Evolutionary conservation across 225 moss, liverwort and hornwort species (phyloP).

Genomic region (Neckera pumila): DNA sequence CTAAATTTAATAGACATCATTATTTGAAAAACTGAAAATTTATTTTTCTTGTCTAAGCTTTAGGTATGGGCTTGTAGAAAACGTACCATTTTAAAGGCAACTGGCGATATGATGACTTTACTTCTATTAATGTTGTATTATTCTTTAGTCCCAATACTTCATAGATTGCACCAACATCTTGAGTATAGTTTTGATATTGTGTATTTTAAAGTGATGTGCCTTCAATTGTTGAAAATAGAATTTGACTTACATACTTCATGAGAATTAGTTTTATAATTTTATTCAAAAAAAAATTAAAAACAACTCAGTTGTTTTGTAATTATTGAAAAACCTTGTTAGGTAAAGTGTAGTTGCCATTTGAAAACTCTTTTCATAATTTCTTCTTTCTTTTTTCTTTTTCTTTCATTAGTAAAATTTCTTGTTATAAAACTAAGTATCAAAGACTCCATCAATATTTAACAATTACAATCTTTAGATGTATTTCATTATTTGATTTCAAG

Average conservation of each 20-base stretch:
- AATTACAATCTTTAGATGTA: not conserved
- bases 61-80: too few species aligned
- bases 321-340: not conserved
- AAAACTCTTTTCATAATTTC: not conserved
- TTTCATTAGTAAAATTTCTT: not conserved
- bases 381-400: not conserved
- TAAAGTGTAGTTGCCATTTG: not conserved
- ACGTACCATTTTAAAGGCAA: slow-evolving; percentile 41
- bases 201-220: too few species aligned
- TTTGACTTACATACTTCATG: not conserved
- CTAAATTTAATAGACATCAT: not conserved
- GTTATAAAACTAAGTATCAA: not conserved
- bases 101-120: slow-evolving; percentile 19
- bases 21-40: not conserved
- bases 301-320: not conserved
- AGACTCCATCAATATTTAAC: not conserved
- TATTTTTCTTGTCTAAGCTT: not conserved
- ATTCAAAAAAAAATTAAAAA: not conserved
- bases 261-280: too few species aligned
- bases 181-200: not conserved
- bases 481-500: not conserved
- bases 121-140: slow-evolving; percentile 23
- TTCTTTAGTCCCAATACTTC: slow-evolving; percentile 18
- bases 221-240: not conserved
- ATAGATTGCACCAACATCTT: not conserved